phyloP scores from a whole-genome alignment of 495 filamentous ascomycete species.

The Penicillium longicatenatum region DNA sequence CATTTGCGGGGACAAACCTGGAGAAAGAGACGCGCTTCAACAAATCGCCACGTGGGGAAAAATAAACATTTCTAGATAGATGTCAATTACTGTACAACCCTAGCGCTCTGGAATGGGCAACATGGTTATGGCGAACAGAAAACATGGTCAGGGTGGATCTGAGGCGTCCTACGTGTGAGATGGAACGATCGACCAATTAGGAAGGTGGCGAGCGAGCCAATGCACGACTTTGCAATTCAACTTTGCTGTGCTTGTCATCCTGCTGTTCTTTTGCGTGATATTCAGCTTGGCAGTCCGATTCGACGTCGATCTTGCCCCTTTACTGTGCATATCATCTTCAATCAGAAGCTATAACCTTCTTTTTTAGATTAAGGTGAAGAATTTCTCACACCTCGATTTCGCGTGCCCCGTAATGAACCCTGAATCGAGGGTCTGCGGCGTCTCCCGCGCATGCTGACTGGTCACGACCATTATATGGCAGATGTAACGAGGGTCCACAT shows the following conservation, averaged over 20 bases:
- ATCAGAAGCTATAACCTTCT: not conserved
- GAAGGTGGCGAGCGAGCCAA: conserved; percentile 1
- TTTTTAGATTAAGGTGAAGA: not conserved
- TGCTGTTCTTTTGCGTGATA: not conserved
- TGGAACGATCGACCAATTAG: not conserved
- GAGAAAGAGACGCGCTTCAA: not conserved
- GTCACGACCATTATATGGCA: not conserved
- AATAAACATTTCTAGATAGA: not conserved
- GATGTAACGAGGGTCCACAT: conserved; percentile 3
- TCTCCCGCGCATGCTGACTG: not conserved
- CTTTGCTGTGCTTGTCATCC: not conserved
- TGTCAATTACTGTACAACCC: not conserved
- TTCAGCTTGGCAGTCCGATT: not conserved
- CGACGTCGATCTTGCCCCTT: not conserved
- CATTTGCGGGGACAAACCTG: conserved; percentile 1
- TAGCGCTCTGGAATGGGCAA: not conserved
- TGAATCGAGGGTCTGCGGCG: not conserved
- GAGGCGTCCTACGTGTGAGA: not conserved
- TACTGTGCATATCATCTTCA: not conserved
- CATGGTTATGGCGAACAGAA: not conserved
- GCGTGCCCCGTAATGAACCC: conserved; percentile 1
- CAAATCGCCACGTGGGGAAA: not conserved
- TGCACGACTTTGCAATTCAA: not conserved
- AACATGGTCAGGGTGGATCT: not conserved
- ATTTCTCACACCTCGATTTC: not conserved